These are phyloP conservation scores for Alnus rubra DNA, from an alignment of 306 rosid species.

Conservation along the genomic window DNA sequence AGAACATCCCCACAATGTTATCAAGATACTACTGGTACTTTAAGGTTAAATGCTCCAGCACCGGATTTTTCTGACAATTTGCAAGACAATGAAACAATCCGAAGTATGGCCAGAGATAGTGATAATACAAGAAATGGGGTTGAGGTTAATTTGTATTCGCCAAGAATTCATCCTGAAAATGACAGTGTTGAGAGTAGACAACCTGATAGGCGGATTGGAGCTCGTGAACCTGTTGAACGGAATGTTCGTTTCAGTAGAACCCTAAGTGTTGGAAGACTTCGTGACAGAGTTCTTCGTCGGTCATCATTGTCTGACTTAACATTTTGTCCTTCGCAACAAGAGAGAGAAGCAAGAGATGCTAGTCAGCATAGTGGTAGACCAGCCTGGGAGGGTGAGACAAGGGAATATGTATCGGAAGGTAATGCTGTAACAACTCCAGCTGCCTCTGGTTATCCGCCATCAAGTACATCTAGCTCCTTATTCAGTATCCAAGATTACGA, in stretches of 20 bases:
- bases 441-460: conserved; percentile 49
- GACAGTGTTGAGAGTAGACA: conserved; percentile 59
- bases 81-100: conserved; percentile 39
- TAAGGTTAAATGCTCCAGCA: conserved; percentile 38
- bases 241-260: conserved; percentile 96
- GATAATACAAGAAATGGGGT: conserved; percentile 41
- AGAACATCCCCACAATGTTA: conserved; percentile 38
- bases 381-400: conserved; percentile 47
- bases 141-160: conserved; percentile 48
- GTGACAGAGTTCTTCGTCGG: conserved; percentile 94
- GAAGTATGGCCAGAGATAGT: conserved; percentile 40
- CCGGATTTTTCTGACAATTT: conserved; percentile 37
- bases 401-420: conserved; percentile 41
- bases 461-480: conserved; percentile 60
- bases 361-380: conserved; percentile 48
- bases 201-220: conserved; percentile 57
- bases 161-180: conserved; percentile 47
- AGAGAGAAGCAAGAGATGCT: conserved; percentile 62
- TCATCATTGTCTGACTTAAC: conserved; percentile 76
- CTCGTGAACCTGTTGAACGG: conserved; percentile 83
- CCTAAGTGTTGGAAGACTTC: conserved; percentile 97
- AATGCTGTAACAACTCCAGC: conserved; percentile 44
- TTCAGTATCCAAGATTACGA: conserved; percentile 70
- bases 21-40: conserved; percentile 49
- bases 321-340: conserved; percentile 75